Percentiles rank a stretch among this genome's conserved stretches.
Conservation (phyloP, 2,329 filamentous ascomycete genomes). For the Chrysosporium keratinophilum region DNA sequence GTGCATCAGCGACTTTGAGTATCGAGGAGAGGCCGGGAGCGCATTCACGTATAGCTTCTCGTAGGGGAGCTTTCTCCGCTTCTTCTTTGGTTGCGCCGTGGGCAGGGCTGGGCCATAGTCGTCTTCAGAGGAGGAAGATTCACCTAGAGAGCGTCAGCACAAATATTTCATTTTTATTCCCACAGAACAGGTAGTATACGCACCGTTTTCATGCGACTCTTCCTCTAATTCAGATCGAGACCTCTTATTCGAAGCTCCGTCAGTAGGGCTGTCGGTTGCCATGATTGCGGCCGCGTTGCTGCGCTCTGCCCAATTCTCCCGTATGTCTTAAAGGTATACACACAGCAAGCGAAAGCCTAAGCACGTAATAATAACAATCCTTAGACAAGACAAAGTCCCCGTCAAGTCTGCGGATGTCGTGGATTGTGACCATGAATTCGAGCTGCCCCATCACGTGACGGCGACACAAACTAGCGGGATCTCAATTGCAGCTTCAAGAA, state of each 20-base stretch:
- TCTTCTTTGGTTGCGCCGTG: slow-evolving; percentile 74
- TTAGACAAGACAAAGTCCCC: not conserved
- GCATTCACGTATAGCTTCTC: slow-evolving; percentile 92
- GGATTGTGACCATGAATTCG: not conserved
- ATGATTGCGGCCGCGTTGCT: slow-evolving; percentile 17
- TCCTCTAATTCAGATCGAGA: slow-evolving; percentile 47
- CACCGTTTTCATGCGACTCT: slow-evolving; percentile 22
- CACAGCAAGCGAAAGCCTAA: not conserved
- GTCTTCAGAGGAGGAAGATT: slow-evolving; percentile 68
- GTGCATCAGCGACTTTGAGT: slow-evolving; percentile 97
- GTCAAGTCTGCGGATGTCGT: not conserved
- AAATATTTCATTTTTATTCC: not conserved
- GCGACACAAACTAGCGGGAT: not conserved
- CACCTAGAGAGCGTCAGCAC: slow-evolving; percentile 6
- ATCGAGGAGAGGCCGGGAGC: slow-evolving; percentile 67
- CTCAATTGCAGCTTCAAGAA: not conserved
- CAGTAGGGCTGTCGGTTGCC: slow-evolving; percentile 22
- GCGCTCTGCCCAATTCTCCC: too few relatives aligned
- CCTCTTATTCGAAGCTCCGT: slow-evolving; percentile 41
- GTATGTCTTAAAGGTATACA: not conserved
- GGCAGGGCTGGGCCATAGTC: slow-evolving; percentile 90
- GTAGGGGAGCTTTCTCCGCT: slow-evolving; percentile 78
- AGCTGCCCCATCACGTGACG: not conserved
- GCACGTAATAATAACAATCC: too few relatives aligned
- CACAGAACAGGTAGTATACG: slow-evolving; percentile 19